Percentiles rank a stretch among this genome's conserved stretches.
These are phyloP conservation scores for Leptographium flavum DNA, from an alignment of 2,329 filamentous ascomycete species.

Conservation along the genomic window DNA sequence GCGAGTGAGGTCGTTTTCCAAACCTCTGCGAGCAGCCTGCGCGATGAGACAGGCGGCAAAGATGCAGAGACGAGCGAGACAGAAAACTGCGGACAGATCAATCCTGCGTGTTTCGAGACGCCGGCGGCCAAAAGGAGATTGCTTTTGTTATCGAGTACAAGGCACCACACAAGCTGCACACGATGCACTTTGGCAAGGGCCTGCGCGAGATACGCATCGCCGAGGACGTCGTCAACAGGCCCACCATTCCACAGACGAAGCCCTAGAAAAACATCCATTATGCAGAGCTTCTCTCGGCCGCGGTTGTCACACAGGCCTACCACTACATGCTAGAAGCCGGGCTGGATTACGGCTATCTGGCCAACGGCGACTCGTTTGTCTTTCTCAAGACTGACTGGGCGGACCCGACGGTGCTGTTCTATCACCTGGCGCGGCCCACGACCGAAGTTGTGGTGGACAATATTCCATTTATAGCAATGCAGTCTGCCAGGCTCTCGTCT, in stretches of 20 bases:
- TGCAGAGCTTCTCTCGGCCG: conserved; percentile 15
- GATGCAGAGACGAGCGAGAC: background rate
- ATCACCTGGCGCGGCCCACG: conserved; percentile 17
- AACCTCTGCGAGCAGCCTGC: conserved; percentile 1
- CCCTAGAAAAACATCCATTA: conserved; percentile 2
- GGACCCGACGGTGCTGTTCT: conserved; percentile 16
- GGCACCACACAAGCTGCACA: conserved; percentile 29
- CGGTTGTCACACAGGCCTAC: conserved; percentile 31
- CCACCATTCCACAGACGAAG: conserved; percentile 13
- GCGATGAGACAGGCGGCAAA: background rate
- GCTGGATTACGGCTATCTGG: conserved; percentile 26
- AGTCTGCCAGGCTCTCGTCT: conserved; percentile 17
- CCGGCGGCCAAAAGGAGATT: conserved; percentile 11
- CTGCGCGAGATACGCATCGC: conserved; percentile 27
- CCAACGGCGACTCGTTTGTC: conserved; percentile 27
- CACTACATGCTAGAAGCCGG: conserved; percentile 34
- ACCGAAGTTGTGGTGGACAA: conserved; percentile 14
- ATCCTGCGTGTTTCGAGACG: conserved; percentile 16
- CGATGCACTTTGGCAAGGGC: conserved; percentile 24
- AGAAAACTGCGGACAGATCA: conserved; percentile 18
- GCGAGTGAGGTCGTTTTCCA: conserved; percentile 12
- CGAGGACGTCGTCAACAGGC: conserved; percentile 16
- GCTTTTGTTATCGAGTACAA: conserved; percentile 29
- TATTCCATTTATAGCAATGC: conserved; percentile 12
- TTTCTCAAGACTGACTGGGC: conserved; percentile 22